phyloP scores from a whole-genome alignment of 495 filamentous ascomycete genomes.

The Aspergillus heteromorphus region DNA sequence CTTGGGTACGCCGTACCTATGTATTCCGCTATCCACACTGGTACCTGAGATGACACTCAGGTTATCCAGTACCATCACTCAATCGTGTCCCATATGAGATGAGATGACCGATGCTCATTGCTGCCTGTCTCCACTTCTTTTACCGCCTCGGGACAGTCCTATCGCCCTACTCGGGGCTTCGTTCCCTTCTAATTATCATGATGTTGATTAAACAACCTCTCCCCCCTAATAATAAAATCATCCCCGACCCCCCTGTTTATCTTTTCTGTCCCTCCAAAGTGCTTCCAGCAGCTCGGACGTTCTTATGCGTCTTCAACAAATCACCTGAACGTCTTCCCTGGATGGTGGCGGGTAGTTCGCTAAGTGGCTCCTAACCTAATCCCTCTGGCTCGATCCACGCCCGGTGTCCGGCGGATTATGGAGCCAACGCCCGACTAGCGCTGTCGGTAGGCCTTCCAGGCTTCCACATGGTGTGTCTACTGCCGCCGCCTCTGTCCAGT shows the following conservation, averaged over 20 bases:
- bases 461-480: constrained; percentile 21
- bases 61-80: neutral
- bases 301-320: constrained; percentile 1
- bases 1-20: neutral
- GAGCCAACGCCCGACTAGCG: constrained; percentile 23
- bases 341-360: constrained; percentile 16
- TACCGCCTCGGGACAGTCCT: neutral
- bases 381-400: constrained; percentile 15
- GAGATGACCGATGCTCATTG: neutral
- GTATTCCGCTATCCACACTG: neutral
- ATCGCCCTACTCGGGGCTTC: neutral
- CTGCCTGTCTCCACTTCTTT: neutral
- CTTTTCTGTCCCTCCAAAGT: neutral
- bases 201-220: neutral
- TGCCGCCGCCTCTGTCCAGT: constrained; percentile 9
- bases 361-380: constrained; percentile 16
- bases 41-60: constrained; percentile 3
- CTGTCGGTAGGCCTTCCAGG: constrained; percentile 21
- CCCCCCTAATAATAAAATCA: neutral
- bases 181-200: neutral
- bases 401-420: constrained; percentile 23
- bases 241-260: neutral
- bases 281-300: neutral
- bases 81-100: constrained; percentile 1
- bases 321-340: constrained; percentile 10